A percentile compares a stretch with the other conserved stretches of the same genome.
Evolutionary conservation across 371 early-diverging fungal species (phyloP).

Genomic region (Lichtheimia ramosa): DNA sequence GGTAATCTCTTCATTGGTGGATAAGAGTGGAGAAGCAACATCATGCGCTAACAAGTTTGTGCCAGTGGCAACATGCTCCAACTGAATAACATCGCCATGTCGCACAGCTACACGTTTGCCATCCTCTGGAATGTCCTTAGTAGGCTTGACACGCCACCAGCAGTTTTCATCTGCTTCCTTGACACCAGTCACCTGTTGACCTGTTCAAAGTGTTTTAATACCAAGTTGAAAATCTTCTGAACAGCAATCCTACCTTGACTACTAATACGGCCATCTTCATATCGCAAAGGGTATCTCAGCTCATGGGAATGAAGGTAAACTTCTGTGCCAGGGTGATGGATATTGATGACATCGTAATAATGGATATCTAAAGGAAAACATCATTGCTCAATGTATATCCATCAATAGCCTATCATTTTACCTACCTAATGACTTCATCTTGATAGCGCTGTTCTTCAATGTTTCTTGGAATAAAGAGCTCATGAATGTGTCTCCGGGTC

Average conservation of each 20-base stretch:
- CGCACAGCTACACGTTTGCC: conserved; percentile 35
- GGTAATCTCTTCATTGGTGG: conserved; percentile 97
- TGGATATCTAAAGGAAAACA: conserved; percentile 58
- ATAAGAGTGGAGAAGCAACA: conserved; percentile 94
- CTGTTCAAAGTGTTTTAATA: conserved; percentile 19
- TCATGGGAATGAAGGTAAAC: conserved; percentile 84
- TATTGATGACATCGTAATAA: conserved; percentile 78
- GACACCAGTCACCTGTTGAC: conserved; percentile 92
- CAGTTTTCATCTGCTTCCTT: conserved; percentile 74
- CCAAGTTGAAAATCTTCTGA: not conserved
- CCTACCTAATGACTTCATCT: conserved; percentile 48
- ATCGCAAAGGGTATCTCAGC: conserved; percentile 84
- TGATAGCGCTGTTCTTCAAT: conserved; percentile 78
- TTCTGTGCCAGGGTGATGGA: conserved; percentile 76
- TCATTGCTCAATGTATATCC: not conserved
- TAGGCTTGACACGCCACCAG: conserved; percentile 80
- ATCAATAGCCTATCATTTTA: too few species aligned
- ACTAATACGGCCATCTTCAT: conserved; percentile 91
- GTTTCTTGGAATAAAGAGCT: conserved; percentile 87
- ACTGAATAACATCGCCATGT: conserved; percentile 68
- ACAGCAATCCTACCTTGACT: conserved; percentile 54
- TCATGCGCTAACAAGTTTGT: conserved; percentile 90
- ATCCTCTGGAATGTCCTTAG: conserved; percentile 28
- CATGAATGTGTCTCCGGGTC: conserved; percentile 96
- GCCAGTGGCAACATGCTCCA: conserved; percentile 68